phyloP scores from a whole-genome alignment of 1,139 yeast species.

The Yamadazyma triangularis region DNA sequence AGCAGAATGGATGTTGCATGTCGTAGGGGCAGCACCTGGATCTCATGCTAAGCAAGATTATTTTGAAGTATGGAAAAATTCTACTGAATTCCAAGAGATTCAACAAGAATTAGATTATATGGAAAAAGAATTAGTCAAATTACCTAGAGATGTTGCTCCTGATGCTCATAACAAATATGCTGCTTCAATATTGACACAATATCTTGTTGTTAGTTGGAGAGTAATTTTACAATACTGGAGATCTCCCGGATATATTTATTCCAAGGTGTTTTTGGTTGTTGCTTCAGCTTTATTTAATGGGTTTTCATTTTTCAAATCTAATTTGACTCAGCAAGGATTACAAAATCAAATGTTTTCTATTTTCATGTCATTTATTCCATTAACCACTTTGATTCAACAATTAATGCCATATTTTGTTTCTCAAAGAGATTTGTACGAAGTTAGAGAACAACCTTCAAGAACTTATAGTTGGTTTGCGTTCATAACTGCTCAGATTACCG shows the following conservation, averaged over 20 bases:
- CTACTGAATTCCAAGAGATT: constrained; percentile 46
- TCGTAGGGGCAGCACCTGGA: constrained; percentile 78
- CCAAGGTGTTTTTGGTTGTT: constrained; percentile 52
- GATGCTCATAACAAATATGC: constrained; percentile 39
- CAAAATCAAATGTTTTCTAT: constrained; percentile 65
- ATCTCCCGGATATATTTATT: constrained; percentile 66
- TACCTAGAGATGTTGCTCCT: constrained; percentile 26
- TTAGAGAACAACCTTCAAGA: constrained; percentile 78
- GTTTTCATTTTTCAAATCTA: constrained; percentile 67
- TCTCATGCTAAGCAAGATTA: constrained; percentile 60
- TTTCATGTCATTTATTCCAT: constrained; percentile 62
- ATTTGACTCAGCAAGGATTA: constrained; percentile 53
- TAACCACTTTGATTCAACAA: constrained; percentile 66
- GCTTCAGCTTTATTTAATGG: constrained; percentile 62
- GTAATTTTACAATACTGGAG: constrained; percentile 66
- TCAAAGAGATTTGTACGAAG: constrained; percentile 80
- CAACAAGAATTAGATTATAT: constrained; percentile 35
- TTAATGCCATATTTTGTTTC: constrained; percentile 65
- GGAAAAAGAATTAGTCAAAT: constrained; percentile 40
- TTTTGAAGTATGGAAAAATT: constrained; percentile 58
- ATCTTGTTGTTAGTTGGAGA: constrained; percentile 45
- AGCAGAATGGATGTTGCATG: constrained; percentile 78
- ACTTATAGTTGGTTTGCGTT: constrained; percentile 50
- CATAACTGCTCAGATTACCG: constrained; percentile 30
- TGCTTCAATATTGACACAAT: constrained; percentile 43